Evolutionary conservation across 1,284 basidiomycete species (phyloP), one percentile per base, ranked within the genome.

Genomic region (Irpex sp.): DNA sequence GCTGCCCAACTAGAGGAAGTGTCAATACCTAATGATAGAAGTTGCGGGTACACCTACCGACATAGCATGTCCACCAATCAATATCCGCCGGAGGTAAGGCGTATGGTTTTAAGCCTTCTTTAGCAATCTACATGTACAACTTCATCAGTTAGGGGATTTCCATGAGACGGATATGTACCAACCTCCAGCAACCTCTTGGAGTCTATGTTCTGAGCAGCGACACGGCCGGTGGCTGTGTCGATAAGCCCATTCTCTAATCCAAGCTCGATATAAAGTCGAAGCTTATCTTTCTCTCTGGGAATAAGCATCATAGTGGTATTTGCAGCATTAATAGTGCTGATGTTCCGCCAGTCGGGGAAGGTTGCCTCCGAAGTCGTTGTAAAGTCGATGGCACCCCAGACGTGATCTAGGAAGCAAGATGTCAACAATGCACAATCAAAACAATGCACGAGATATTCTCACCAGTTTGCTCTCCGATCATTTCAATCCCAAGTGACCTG

Each of bases 61-160:
- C 82, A 68, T 92, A 93, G 31, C 90, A 77, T 0, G 89, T 92
- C 86, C 87, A 94, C 93, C 93, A 94, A 50, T 91, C 84, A 21
- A 90, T 79, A 6, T 76, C 73, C 21, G 85, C 77, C 2, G 83
- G 81, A 13, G 81, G 80, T 3, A 94, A 80, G 9, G 72, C 79
- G 74, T 86, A 95, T 1, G 93, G 93, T 55, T 81, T 68, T 35
- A 94, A 78, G 1, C 87, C 85, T 69, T 82, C 85, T 66, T 82
- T 78, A 5, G 87, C 90, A 26, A 86, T 86, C 68, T 86, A 81
- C 59, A 93, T 70, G 56, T 15, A 15, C 19, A 19, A 9, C 17
- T n/a, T 7, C 17, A 19, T 50, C 17, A 50, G 7, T 50, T 21
- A 21, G 21, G 21, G 21, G 21, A 19, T 2, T n/a, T 7, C 17